Percentiles rank a stretch among this genome's conserved stretches.
phyloP scores from a whole-genome alignment of 306 rosid species.

The Sphenostylis stenocarpa region DNA sequence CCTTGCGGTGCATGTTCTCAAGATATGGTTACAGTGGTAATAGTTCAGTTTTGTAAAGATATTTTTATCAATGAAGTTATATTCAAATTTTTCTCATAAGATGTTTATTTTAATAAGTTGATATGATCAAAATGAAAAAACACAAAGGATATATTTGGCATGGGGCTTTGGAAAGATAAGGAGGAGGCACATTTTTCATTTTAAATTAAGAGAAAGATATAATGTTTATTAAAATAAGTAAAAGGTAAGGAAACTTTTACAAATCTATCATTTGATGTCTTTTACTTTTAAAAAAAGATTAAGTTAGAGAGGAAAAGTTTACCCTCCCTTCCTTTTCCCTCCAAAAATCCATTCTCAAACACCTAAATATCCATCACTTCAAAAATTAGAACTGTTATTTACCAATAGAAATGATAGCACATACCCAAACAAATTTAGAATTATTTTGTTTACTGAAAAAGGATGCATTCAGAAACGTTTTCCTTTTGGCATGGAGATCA shows the following conservation, averaged over 20 bases:
- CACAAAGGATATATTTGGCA: not conserved
- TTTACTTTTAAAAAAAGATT: not conserved
- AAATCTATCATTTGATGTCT: not conserved
- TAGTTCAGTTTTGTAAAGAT: not conserved
- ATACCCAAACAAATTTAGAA: constrained; percentile 6
- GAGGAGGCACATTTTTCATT: not conserved
- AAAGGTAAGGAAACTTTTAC: not conserved
- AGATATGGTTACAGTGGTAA: constrained; percentile 2
- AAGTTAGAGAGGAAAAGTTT: not conserved
- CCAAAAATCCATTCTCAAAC: not conserved
- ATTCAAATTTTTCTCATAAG: constrained; percentile 15
- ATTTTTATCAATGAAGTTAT: constrained; percentile 11
- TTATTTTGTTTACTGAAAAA: constrained; percentile 9
- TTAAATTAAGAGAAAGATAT: not conserved
- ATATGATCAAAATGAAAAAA: constrained; percentile 8
- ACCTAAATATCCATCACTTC: constrained; percentile 3
- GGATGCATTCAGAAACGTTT: not conserved
- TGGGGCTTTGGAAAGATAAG: not conserved
- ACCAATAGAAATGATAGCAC: constrained; percentile 18
- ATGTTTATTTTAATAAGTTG: not conserved
- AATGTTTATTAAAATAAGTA: not conserved
- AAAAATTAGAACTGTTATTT: not conserved
- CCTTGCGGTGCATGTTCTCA: constrained; percentile 18
- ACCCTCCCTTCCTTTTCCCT: not conserved
- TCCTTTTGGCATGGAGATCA: constrained; percentile 1